Evolutionary conservation across 2,329 filamentous ascomycete species (phyloP).

Genomic region (Aspergillus pseudoterreus): DNA sequence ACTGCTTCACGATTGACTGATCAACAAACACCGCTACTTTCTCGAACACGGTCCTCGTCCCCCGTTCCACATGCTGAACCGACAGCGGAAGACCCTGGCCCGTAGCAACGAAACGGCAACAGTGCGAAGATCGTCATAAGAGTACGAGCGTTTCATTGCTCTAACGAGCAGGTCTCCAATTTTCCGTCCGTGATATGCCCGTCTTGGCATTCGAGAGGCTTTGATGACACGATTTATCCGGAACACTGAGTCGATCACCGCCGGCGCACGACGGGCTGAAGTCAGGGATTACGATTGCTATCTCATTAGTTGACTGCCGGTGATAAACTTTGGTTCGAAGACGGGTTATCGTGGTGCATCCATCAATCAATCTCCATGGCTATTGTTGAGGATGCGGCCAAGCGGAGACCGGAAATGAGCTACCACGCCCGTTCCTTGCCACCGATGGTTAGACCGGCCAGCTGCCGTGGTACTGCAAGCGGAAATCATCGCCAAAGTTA

Average conservation of each 20-base stretch:
- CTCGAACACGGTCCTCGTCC: neutral
- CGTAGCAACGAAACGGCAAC: constrained; percentile 1
- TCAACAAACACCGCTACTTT: neutral
- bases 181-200: constrained; percentile 2
- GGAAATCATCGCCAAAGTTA: no score
- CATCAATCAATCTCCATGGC: neutral
- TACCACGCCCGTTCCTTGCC: neutral
- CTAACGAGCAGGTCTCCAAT: neutral
- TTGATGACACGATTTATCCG: constrained; percentile 4
- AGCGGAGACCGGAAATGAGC: neutral
- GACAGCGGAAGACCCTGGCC: neutral
- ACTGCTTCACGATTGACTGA: neutral
- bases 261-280: neutral
- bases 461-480: no score
- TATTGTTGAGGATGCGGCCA: neutral
- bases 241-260: constrained; percentile 5
- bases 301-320: neutral
- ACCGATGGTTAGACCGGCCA: neutral
- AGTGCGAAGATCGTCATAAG: constrained; percentile 10
- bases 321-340: neutral
- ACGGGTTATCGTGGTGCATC: neutral
- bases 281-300: neutral
- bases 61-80: neutral
- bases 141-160: constrained; percentile 5
- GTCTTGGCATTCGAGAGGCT: constrained; percentile 3